Base-by-base conservation (phyloP, 306 rosid genomes). In the Castanea sativa region DNA sequence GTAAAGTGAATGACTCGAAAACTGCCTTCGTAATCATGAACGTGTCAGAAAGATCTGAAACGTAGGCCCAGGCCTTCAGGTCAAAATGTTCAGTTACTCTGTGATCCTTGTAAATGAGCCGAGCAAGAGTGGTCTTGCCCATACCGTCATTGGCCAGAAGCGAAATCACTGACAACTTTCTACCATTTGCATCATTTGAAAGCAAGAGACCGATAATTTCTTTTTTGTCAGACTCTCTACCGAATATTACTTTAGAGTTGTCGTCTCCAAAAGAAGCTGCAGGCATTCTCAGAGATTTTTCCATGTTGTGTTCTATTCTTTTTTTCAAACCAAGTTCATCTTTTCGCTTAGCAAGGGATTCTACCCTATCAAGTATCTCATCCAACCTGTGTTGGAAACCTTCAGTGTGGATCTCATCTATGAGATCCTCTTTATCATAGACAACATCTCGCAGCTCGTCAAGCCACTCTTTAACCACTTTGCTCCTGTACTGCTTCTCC, bases 91-190 rank as follows among this genome's bases (percentile, higher is more conserved):
- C 13, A 38, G 51, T 7, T 12, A 84, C 33, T 5, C 23, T 43
- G 7, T 9, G 7, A 32, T 87, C 84, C 19, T 79, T 79, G 71
- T 49, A 81, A 49, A 81, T 80, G 58, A 74, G 52, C 51, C 70
- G 77, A 27, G 80, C 76, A 29, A 84, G 75, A 0, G 86, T 73
- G 5, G 90, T 84, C 67, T 87, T 84, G 16, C 84, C 90, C 3
- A 83, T 3, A 3, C 86, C 84, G 1, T 86, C 86, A 61, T 83
- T 73, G 78, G 77, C 80, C 20, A 70, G 73, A 14, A 81, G 33
- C 23, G 73, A 56, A 59, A 81, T 43, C 25, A 81, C 69, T 25
- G 56, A 69, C 64, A 81, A 71, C 35, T 45, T 49, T 32, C 19
- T 55, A 33, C 14, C 74, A 51, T n/a, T 33, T 7, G 9, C 18